phyloP scores from a whole-genome alignment of 768 basidiomycete genomes.

The Hypholoma fasciculare region DNA sequence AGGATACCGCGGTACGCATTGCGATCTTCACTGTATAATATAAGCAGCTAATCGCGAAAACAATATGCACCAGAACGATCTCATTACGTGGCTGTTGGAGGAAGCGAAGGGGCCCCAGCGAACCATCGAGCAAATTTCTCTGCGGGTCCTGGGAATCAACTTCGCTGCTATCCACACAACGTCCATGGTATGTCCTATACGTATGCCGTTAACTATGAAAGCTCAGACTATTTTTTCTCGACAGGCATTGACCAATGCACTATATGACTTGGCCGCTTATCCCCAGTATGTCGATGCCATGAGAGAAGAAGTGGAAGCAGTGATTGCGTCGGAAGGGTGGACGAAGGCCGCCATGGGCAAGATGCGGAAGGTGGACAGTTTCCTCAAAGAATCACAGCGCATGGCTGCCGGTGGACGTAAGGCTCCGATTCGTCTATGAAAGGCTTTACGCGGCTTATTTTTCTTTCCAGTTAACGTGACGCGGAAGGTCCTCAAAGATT shows the following conservation, averaged over 20 bases:
- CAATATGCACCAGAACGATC: constrained; percentile 19
- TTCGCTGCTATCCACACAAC: constrained; percentile 32
- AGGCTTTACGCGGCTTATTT: neutral
- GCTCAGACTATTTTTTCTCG: neutral
- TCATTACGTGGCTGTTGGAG: constrained; percentile 29
- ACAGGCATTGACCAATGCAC: constrained; percentile 36
- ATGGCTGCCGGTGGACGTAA: constrained; percentile 8
- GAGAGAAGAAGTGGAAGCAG: constrained; percentile 43
- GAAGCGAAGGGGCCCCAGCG: constrained; percentile 23
- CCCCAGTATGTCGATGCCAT: constrained; percentile 35
- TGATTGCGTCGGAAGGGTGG: constrained; percentile 37
- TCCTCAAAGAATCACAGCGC: constrained; percentile 39
- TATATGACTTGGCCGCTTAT: constrained; percentile 36
- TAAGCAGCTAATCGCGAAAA: neutral
- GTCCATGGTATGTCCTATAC: constrained; percentile 15
- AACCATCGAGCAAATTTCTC: constrained; percentile 15
- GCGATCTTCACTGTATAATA: neutral
- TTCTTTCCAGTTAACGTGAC: constrained; percentile 18
- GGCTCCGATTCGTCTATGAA: too few relatives aligned
- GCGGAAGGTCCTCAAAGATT: constrained; percentile 37
- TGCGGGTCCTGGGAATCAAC: constrained; percentile 25
- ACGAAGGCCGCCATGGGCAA: constrained; percentile 33
- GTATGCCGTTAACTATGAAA: too few relatives aligned
- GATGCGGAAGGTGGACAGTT: constrained; percentile 46
- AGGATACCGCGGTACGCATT: constrained; percentile 9